phyloP scores from a whole-genome alignment of 2,329 filamentous ascomycete genomes.

The Trichoderma sp. region DNA sequence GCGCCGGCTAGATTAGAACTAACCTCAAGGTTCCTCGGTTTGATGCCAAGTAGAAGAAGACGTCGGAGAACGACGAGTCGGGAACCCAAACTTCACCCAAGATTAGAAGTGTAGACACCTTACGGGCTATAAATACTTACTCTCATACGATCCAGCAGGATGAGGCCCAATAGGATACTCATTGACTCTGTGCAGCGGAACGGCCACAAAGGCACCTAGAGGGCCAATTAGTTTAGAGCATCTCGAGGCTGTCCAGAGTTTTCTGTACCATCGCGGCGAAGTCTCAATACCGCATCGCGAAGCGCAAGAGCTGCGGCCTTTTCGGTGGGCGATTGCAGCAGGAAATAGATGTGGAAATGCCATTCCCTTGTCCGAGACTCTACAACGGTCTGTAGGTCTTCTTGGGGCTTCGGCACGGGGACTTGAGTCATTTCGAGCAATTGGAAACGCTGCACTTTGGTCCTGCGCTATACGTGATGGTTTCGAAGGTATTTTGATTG shows the following conservation, averaged over 20 bases:
- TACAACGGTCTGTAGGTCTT: slow-evolving; percentile 39
- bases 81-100: slow-evolving; percentile 39
- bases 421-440: slow-evolving; percentile 26
- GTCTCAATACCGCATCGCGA: slow-evolving; percentile 40
- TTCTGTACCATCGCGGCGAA: slow-evolving; percentile 40
- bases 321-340: slow-evolving; percentile 40
- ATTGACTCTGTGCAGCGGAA: slow-evolving; percentile 41
- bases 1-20: slow-evolving; percentile 3
- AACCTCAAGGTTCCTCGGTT: slow-evolving; percentile 40
- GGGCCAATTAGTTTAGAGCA: neutral
- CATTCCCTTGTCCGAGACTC: slow-evolving; percentile 39
- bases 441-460: neutral
- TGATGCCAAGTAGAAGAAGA: slow-evolving; percentile 42
- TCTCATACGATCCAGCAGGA: slow-evolving; percentile 43
- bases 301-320: slow-evolving; percentile 41
- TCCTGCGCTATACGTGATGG: no score
- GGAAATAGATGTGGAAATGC: slow-evolving; percentile 44
- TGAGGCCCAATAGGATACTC: slow-evolving; percentile 42
- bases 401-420: slow-evolving; percentile 33
- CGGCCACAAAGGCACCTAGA: slow-evolving; percentile 42
- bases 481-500: neutral
- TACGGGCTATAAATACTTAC: slow-evolving; percentile 31
- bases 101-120: neutral
- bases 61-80: slow-evolving; percentile 42
- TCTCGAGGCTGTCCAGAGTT: rapidly evolving